These are phyloP conservation scores for Plasmodium reichenowi DNA, from an alignment of 169 alveolate genomes.

Conservation along the genomic window DNA sequence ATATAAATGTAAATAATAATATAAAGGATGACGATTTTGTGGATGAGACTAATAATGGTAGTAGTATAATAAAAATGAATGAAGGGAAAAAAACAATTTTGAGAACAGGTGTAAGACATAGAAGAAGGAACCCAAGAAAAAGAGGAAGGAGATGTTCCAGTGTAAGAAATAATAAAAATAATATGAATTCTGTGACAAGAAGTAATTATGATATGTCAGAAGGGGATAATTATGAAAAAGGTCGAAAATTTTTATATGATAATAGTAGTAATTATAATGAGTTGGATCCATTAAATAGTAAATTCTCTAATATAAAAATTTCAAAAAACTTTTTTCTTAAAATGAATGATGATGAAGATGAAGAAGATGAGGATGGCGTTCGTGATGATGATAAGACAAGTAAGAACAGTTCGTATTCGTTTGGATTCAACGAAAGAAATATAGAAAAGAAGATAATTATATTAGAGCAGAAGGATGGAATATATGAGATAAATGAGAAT, in stretches of 20 bases:
- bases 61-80: not conserved
- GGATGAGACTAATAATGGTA: not conserved
- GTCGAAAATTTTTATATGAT: not conserved
- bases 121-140: not conserved
- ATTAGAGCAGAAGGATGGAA: slow-evolving; percentile 17
- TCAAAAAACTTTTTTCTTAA: slow-evolving; percentile 50
- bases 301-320: slow-evolving; percentile 50
- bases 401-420: slow-evolving; percentile 16
- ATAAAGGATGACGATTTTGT: not conserved
- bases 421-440: not conserved
- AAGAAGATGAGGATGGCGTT: too few species aligned
- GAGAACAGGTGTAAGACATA: slow-evolving; percentile 1
- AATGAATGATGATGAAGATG: slow-evolving; percentile 18
- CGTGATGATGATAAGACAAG: slow-evolving; percentile 27
- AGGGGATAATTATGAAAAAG: not conserved
- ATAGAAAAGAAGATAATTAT: slow-evolving; percentile 31
- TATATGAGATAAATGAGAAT: not conserved
- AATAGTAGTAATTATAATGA: slow-evolving; percentile 8
- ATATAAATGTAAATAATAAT: not conserved
- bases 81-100: slow-evolving; percentile 15
- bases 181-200: not conserved
- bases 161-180: not conserved
- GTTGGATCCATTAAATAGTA: slow-evolving; percentile 6
- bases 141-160: not conserved
- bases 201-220: slow-evolving; percentile 1